Base-by-base conservation (phyloP, 768 basidiomycete genomes). In the Lyophyllum shimeji region DNA sequence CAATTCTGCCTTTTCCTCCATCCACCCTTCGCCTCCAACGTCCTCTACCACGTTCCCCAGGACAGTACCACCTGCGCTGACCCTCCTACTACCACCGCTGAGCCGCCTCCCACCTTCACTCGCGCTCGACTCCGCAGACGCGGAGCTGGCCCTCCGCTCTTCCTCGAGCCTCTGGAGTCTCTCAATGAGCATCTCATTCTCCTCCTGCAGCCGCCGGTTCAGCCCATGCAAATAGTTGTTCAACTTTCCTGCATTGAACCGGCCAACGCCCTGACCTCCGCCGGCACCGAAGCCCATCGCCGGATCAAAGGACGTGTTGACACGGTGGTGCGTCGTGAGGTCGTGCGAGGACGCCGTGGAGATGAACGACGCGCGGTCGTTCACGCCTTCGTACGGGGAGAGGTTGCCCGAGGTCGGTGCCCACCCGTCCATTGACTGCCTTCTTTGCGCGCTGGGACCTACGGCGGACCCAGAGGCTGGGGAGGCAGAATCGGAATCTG, bases 311-410 rank as follows among this genome's bases (percentile, higher is more conserved):
- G 92, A 94, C 12, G 91, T 90, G 65, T 96, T 95, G 53, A 84
- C 88, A 8, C 90, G 83, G 51, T 80, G 78, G 65, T 91, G 86
- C 5, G 86, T 84, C 1, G 91, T 92, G 40, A 96, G 76, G 67
- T 96, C 93, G 60, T 95, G 90, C 21, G 94, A 94, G 1, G 92
- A 93, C 1, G 89, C 83, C 1, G 89, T 92, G 3, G 92, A 93
- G 46, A 90, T 76, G 68, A 89, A 85, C 1, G 92, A 93, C 0
- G 77, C 82, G 39, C 81, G 76, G 57, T 86, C 87, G 9, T 69
- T 71, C 3, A 70, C 74, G 13, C 76, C 73, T 55, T 85, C 84
- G 52, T 80, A 80, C 7, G 75, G 73, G 8, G 76, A 77, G 3
- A 66, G 60, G 1, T 69, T 65, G 2, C 63, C 70, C 8, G 80